Percentiles rank a stretch among this genome's conserved stretches.
Conservation (phyloP, 208 protist species). For the Crithidia fasciculata region DNA sequence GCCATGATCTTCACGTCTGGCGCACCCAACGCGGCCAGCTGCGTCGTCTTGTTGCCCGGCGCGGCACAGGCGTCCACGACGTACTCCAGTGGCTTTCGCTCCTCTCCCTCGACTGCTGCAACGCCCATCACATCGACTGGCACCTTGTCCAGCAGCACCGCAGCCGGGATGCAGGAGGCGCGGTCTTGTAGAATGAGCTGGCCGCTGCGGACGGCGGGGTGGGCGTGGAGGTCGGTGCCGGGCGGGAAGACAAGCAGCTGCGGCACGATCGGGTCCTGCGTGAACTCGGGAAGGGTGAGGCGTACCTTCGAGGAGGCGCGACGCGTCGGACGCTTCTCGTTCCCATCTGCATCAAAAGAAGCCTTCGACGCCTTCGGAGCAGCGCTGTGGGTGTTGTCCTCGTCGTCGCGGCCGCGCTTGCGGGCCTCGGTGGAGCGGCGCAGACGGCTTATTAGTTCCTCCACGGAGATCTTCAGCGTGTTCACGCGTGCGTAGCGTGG, state of each 20-base stretch:
- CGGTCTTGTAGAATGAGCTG: constrained; percentile 92
- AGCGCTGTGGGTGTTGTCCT: neutral
- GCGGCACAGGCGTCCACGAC: constrained; percentile 92
- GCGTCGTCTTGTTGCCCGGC: constrained; percentile 93
- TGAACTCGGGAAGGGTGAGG: constrained; percentile 61
- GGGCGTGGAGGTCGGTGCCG: constrained; percentile 85
- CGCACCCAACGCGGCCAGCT: constrained; percentile 79
- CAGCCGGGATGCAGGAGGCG: constrained; percentile 91
- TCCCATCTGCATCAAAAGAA: too few relatives aligned
- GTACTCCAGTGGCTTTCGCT: constrained; percentile 67
- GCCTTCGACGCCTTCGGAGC: too few relatives aligned
- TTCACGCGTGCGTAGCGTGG: constrained; percentile 90
- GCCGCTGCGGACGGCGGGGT: constrained; percentile 82
- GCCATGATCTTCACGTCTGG: constrained; percentile 85
- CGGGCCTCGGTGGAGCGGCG: constrained; percentile 40
- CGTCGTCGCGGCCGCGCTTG: constrained; percentile 24
- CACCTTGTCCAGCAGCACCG: constrained; percentile 82
- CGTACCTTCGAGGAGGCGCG: constrained; percentile 18
- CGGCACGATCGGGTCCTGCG: constrained; percentile 74
- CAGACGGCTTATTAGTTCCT: constrained; percentile 70
- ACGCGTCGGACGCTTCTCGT: constrained; percentile 7
- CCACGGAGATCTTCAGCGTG: constrained; percentile 82
- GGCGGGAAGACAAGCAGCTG: constrained; percentile 85
- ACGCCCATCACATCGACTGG: constrained; percentile 15
- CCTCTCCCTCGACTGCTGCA: neutral